Conservation (phyloP, 306 rosid genomes). For the Prunus padus region DNA sequence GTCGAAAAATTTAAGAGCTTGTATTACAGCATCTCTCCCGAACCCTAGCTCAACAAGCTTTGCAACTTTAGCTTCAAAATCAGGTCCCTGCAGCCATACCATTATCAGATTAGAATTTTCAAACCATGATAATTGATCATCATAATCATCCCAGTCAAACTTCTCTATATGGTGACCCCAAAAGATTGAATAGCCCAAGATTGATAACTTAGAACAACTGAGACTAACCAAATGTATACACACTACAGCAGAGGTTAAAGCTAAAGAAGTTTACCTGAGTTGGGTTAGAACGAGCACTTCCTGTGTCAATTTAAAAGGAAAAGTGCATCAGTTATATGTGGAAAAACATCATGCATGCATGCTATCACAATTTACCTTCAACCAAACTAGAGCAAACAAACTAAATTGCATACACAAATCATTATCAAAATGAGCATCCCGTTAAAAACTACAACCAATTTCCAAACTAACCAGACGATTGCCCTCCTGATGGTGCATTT, state of each 20-base stretch:
- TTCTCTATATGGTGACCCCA: neutral
- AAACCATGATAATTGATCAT: neutral
- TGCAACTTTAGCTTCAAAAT: constrained; percentile 78
- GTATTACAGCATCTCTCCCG: constrained; percentile 73
- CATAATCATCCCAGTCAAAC: neutral
- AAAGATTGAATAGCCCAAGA: neutral
- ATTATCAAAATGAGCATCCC: neutral
- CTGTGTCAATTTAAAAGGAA: constrained; percentile 33
- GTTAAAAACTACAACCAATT: neutral
- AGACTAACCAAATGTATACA: neutral
- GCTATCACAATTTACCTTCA: neutral
- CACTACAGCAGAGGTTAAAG: neutral
- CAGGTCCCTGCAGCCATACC: constrained; percentile 51
- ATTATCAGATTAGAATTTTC: neutral
- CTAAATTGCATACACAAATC: constrained; percentile 3
- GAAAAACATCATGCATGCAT: neutral
- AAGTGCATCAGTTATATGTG: constrained; percentile 4
- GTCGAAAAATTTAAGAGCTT: constrained; percentile 73
- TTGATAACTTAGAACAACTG: neutral
- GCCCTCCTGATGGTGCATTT: constrained; percentile 51
- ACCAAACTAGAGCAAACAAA: neutral
- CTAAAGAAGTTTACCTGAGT: constrained; percentile 50
- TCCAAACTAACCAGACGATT: constrained; percentile 58
- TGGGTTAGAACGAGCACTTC: constrained; percentile 42
- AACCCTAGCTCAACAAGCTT: constrained; percentile 94